These are phyloP conservation scores for Paracorniculantispora psalliotae DNA, from an alignment of 2,329 filamentous ascomycete species.

Conservation along the genomic window DNA sequence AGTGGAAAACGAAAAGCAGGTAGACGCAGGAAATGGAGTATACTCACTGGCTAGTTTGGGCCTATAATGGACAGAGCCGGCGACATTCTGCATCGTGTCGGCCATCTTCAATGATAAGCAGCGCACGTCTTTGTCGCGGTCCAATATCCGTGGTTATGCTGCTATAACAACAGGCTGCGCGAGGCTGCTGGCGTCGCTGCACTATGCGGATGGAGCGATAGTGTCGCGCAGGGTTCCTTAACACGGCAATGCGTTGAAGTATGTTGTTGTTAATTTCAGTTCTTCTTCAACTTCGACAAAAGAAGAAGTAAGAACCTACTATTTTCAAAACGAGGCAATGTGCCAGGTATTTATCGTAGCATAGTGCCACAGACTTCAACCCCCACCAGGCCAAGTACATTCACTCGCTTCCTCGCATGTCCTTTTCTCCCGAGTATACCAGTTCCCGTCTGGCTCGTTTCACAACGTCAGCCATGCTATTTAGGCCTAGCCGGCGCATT, in stretches of 20 bases:
- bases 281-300: background rate
- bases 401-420: background rate
- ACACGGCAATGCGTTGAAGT: background rate
- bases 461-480: background rate
- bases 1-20: background rate
- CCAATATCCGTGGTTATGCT: background rate
- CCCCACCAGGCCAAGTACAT: background rate
- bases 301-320: background rate
- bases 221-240: background rate
- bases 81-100: background rate
- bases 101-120: background rate
- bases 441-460: background rate
- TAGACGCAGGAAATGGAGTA: background rate
- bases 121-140: background rate
- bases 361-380: background rate
- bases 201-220: too few species aligned
- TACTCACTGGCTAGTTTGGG: background rate
- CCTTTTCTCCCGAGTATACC: background rate
- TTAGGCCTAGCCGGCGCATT: background rate
- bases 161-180: background rate
- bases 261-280: background rate
- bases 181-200: background rate
- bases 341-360: background rate
- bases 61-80: background rate
- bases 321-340: background rate